Base-by-base conservation (phyloP, 257 asterid species). In the Solanum ossicruentum region DNA sequence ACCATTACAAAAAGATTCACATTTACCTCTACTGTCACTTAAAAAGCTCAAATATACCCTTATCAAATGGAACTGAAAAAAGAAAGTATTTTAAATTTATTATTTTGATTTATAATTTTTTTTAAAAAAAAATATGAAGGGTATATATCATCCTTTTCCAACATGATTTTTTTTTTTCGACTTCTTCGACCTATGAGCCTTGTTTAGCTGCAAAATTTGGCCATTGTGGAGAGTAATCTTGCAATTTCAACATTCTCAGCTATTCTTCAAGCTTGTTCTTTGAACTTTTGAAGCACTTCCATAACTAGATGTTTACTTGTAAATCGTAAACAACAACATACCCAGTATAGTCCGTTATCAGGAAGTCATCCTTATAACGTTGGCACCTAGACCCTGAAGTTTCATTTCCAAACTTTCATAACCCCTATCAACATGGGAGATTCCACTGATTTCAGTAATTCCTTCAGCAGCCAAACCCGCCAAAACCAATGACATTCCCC, bases 391-490 rank as follows among this genome's bases (percentile, higher is more conserved):
- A 17, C 79, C 83, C 3, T 41, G 88, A 84, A 91, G 91, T 88
- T 91, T 91, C 87, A 13, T 87, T 81, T 89, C 90, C 80, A 89
- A 23, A 52, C 73, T 58, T 90, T 91, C 93, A 69, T 89, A 89
- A 28, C 92, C 92, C 8, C 92, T 69, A 32, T 88, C 90, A 0
- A 88, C 43, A 71, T 91, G 77, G 18, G 83, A 86, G 20, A 88
- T 41, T 32, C 89, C 90, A 57, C 83, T 71, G 2, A 91, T 80
- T 10, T 89, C 87, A 7, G 93, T 88, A 6, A 57, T 75, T 52
- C 91, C 91, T 60, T 89, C 89, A 3, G 93, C 93, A 61, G 88
- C 91, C 81, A 91, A 58, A 18, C 89, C 93, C 3, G 89, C 93
- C 67, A 91, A 87, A 23, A 89, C 90, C 65, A 91, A 52, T 8